Percentiles rank a stretch among this genome's conserved stretches.
Evolutionary conservation across 2,329 filamentous ascomycete species (phyloP).

Genomic region (Verticillium nubilum): DNA sequence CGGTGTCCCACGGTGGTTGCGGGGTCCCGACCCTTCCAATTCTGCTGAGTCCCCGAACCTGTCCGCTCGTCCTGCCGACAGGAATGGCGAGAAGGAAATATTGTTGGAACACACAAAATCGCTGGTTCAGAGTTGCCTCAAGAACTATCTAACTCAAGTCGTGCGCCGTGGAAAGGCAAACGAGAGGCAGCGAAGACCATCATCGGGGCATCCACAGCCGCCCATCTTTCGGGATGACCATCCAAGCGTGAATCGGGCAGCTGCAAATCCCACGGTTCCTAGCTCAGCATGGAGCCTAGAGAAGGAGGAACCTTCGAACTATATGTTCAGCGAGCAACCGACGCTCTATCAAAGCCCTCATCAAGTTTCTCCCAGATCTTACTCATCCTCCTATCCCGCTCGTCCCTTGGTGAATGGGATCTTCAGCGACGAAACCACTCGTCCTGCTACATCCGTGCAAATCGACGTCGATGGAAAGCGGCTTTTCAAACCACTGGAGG

Average conservation of each 20-base stretch:
- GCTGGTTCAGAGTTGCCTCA: constrained; percentile 38
- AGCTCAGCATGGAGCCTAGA: background rate
- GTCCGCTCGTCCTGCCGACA: constrained; percentile 4
- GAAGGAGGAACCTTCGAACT: constrained; percentile 4
- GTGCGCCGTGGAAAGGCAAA: constrained; percentile 10
- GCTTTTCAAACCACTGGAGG: constrained; percentile 72
- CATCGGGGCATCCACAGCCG: background rate
- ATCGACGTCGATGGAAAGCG: constrained; percentile 38
- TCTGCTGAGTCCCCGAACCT: constrained; percentile 9
- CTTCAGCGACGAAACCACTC: constrained; percentile 8
- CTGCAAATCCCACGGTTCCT: background rate
- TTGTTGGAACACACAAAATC: constrained; percentile 55
- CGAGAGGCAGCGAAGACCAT: background rate
- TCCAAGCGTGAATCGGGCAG: background rate
- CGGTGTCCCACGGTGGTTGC: constrained; percentile 11
- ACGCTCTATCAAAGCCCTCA: constrained; percentile 27
- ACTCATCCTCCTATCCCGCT: constrained; percentile 41
- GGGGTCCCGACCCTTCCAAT: constrained; percentile 1
- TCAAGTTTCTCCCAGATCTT: constrained; percentile 25
- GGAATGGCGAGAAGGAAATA: constrained; percentile 26
- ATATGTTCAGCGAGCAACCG: constrained; percentile 31
- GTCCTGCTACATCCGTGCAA: constrained; percentile 8
- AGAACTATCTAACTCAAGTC: constrained; percentile 26
- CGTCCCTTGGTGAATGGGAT: constrained; percentile 19
- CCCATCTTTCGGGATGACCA: constrained; percentile 10